Conservation (phyloP, 2,329 filamentous ascomycete species). For the Epichloe coenophiala region DNA sequence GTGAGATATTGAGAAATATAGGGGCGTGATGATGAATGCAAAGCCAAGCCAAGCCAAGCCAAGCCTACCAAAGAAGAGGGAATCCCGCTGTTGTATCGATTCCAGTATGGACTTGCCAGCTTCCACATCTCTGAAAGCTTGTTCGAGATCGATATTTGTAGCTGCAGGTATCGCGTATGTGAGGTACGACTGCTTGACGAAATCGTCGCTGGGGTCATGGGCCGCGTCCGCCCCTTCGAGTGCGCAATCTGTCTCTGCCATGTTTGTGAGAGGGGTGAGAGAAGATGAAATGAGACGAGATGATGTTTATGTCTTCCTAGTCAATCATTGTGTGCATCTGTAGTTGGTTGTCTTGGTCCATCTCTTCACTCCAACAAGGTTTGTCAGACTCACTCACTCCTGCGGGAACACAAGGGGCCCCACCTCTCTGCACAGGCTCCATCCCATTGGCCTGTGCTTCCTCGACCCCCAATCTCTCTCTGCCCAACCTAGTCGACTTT, state of each 20-base stretch:
- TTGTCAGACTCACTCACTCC: neutral
- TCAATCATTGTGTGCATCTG: neutral
- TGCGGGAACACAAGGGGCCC: neutral
- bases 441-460: neutral
- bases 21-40: neutral
- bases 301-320: no score
- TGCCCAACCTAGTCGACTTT: neutral
- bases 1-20: slow-evolving; percentile 10
- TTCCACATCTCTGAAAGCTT: slow-evolving; percentile 30
- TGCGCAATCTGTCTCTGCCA: no score
- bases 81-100: slow-evolving; percentile 47
- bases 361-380: neutral
- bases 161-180: slow-evolving; percentile 46
- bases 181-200: slow-evolving; percentile 45
- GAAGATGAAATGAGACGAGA: no score
- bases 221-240: slow-evolving; percentile 5
- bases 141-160: slow-evolving; percentile 40
- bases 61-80: slow-evolving; percentile 59
- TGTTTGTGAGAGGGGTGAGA: no score
- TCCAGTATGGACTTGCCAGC: slow-evolving; percentile 36
- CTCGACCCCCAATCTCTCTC: neutral
- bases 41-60: slow-evolving; percentile 10
- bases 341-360: no score
- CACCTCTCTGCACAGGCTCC: neutral
- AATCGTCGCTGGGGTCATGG: slow-evolving; percentile 18